phyloP scores from a whole-genome alignment of 352 stramenopile species.

The Peronospora belbahrii region DNA sequence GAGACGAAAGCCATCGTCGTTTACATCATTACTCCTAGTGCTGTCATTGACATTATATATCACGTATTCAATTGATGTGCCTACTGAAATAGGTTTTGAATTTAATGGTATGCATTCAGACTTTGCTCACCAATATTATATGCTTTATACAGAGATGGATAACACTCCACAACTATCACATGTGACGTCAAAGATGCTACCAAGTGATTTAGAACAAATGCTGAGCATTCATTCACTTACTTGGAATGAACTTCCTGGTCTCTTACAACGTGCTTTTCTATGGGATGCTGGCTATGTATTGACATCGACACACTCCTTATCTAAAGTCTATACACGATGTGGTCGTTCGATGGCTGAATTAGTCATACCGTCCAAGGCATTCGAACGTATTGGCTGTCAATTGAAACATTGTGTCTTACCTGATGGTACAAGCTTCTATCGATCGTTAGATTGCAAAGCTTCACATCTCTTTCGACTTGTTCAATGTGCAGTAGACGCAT shows the following conservation, averaged over 20 bases:
- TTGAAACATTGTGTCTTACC: slow-evolving; percentile 14
- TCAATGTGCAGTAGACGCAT: slow-evolving; percentile 47
- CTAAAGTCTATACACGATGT: slow-evolving; percentile 54
- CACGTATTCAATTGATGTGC: slow-evolving; percentile 18
- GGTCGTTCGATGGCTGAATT: slow-evolving; percentile 62
- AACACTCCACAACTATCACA: slow-evolving; percentile 22
- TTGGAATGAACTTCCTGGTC: slow-evolving; percentile 41
- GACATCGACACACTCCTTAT: slow-evolving; percentile 23
- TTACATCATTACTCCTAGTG: slow-evolving; percentile 1
- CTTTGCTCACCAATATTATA: slow-evolving; percentile 62
- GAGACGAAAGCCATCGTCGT: slow-evolving; percentile 1
- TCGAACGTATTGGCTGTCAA: slow-evolving; percentile 42
- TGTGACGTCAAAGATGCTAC: slow-evolving; percentile 20
- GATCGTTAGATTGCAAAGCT: slow-evolving; percentile 37
- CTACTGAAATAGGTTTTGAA: slow-evolving; percentile 36
- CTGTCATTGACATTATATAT: not conserved
- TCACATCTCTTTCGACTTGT: slow-evolving; percentile 32
- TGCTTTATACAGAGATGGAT: slow-evolving; percentile 32
- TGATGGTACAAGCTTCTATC: slow-evolving; percentile 30
- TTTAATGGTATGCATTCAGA: slow-evolving; percentile 57
- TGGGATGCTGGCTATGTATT: slow-evolving; percentile 65
- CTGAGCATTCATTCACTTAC: slow-evolving; percentile 31
- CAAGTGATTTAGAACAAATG: slow-evolving; percentile 19
- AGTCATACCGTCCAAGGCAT: slow-evolving; percentile 45
- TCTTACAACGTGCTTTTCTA: slow-evolving; percentile 56